A percentile compares a stretch with the other conserved stretches of the same genome.
Conservation (phyloP, 495 filamentous ascomycete genomes). For the Daldinia caldariorum region DNA sequence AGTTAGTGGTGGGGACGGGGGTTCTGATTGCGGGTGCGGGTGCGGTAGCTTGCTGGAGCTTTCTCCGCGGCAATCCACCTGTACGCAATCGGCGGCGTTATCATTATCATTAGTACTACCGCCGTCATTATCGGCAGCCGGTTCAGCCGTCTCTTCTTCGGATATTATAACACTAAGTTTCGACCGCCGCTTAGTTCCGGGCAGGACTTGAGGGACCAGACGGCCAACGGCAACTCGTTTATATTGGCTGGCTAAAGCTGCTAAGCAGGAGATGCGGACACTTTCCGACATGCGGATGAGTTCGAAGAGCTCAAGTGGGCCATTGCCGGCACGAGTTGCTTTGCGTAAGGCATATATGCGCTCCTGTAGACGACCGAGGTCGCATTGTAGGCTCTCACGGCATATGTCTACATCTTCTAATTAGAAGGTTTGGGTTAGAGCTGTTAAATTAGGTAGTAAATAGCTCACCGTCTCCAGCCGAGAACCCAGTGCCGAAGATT, state of each 20-base stretch:
- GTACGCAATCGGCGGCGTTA: slow-evolving; percentile 23
- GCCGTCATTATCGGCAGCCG: neutral
- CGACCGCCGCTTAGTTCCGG: slow-evolving; percentile 39
- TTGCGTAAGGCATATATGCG: slow-evolving; percentile 40
- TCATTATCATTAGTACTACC: slow-evolving; percentile 28
- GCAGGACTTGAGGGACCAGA: slow-evolving; percentile 47
- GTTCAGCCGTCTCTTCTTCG: slow-evolving; percentile 16
- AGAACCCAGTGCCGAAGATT: slow-evolving; percentile 51
- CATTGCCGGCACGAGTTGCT: slow-evolving; percentile 24
- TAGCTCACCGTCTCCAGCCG: slow-evolving; percentile 51
- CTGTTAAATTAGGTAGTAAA: neutral
- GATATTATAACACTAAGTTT: slow-evolving; percentile 16
- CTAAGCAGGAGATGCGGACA: slow-evolving; percentile 45
- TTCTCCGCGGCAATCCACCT: slow-evolving; percentile 28
- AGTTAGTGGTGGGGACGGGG: slow-evolving; percentile 52
- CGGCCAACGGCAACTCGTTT: slow-evolving; percentile 50
- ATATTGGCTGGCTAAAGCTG: slow-evolving; percentile 51
- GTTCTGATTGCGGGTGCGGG: slow-evolving; percentile 46
- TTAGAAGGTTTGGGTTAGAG: slow-evolving; percentile 14
- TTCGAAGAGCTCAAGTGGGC: slow-evolving; percentile 47
- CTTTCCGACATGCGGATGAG: slow-evolving; percentile 47
- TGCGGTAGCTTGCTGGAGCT: slow-evolving; percentile 27
- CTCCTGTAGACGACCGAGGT: slow-evolving; percentile 44
- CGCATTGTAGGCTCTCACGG: slow-evolving; percentile 37
- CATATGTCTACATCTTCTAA: slow-evolving; percentile 39